These are phyloP conservation scores for Tetracladium setigerum DNA, from an alignment of 495 filamentous ascomycete species.

Conservation along the genomic window DNA sequence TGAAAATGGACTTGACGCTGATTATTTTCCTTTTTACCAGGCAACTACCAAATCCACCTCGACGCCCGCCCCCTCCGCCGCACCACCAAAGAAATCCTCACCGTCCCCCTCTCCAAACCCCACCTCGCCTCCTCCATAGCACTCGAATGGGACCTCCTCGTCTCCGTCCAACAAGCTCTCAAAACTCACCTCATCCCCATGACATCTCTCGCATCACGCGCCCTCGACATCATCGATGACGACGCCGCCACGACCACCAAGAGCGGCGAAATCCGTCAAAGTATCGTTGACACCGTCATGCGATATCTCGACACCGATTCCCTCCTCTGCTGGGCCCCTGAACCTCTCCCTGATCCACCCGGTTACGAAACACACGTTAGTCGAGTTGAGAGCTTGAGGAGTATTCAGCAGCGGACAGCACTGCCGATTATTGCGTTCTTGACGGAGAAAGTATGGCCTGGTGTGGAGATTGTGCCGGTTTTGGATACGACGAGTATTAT, in stretches of 20 bases:
- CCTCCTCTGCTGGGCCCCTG: slow-evolving; percentile 85
- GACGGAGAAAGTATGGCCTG: slow-evolving; percentile 74
- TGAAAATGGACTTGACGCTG: too few relatives aligned
- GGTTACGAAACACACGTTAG: slow-evolving; percentile 19
- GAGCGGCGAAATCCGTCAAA: slow-evolving; percentile 37
- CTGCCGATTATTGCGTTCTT: slow-evolving; percentile 62
- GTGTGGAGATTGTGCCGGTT: slow-evolving; percentile 66
- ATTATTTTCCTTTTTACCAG: too few relatives aligned
- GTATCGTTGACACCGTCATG: slow-evolving; percentile 61
- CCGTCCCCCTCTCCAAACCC: slow-evolving; percentile 64
- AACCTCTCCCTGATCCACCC: slow-evolving; percentile 30
- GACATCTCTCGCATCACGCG: slow-evolving; percentile 77
- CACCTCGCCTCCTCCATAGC: slow-evolving; percentile 82
- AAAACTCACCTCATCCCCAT: slow-evolving; percentile 78
- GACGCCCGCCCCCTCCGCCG: slow-evolving; percentile 78
- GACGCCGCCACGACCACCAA: slow-evolving; percentile 27
- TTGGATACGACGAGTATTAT: slow-evolving; percentile 67
- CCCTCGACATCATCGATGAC: slow-evolving; percentile 66
- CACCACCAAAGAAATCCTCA: slow-evolving; percentile 57
- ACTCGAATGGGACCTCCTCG: slow-evolving; percentile 84
- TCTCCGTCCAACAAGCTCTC: slow-evolving; percentile 68
- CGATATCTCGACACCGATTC: slow-evolving; percentile 89
- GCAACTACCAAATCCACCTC: slow-evolving; percentile 66
- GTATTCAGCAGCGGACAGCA: slow-evolving; percentile 60
- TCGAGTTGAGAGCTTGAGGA: slow-evolving; percentile 48